Conservation (phyloP, 345 rosid genomes). For the Euphorbia lathyris region DNA sequence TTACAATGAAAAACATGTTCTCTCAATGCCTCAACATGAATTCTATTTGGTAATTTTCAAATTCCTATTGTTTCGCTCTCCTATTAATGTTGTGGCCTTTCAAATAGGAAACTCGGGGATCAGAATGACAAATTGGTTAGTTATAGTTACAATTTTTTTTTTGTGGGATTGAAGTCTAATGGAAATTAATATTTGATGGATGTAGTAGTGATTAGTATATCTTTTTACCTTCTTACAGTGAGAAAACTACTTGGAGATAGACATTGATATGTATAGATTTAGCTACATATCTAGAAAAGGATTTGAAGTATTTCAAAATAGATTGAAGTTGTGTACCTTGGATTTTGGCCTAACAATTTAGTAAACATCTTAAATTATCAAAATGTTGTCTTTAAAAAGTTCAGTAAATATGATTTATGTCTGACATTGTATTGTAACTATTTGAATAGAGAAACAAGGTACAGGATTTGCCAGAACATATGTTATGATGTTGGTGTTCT, state of each 20-base stretch:
- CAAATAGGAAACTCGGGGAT: not conserved
- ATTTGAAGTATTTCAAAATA: no score
- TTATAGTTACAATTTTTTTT: not conserved
- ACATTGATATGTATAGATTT: conserved; percentile 94
- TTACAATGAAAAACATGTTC: conserved; percentile 92
- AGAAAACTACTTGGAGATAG: conserved; percentile 82
- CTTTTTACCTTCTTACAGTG: conserved; percentile 45
- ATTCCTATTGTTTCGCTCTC: no score
- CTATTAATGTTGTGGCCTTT: not conserved
- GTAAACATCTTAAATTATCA: no score
- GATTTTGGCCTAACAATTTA: no score
- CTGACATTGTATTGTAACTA: not conserved
- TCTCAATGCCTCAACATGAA: conserved; percentile 91
- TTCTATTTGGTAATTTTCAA: conserved; percentile 26
- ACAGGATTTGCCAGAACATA: conserved; percentile 92
- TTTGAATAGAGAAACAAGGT: conserved; percentile 69
- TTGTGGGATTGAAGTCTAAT: not conserved
- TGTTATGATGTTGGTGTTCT: no score
- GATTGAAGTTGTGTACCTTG: no score
- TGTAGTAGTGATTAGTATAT: not conserved
- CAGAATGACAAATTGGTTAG: no score
- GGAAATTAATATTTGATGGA: no score
- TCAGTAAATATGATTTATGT: no score
- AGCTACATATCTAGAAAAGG: no score
- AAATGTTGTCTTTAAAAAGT: no score